Base-by-base conservation (phyloP, 108 stramenopile species). In the Seminavis robusta region DNA sequence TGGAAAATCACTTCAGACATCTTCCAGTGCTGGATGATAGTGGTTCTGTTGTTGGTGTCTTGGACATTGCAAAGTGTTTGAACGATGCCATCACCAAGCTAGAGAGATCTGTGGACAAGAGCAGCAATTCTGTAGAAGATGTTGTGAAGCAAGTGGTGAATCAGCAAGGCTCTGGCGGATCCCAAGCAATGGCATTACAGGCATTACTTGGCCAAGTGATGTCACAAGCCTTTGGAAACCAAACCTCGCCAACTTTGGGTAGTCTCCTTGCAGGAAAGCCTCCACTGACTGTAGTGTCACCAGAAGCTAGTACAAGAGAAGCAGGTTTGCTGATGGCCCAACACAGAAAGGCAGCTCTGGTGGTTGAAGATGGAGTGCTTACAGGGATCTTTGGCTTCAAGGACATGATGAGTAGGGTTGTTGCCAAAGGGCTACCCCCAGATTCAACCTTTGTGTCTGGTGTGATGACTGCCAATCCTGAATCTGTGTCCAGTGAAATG, bases 41-140 rank as follows among this genome's bases (percentile, higher is more conserved):
- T 55, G 94, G 93, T 2, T 71, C 83, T 15, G 87, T 95, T 8
- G 84, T 86, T 31, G 96, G 96, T 3, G 47, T 97, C 47, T 73
- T 97, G 47, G 95, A 94, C 62, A 95, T 97, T 51, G 94, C 94
- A 6, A 95, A 95, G 61, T 95, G 94, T 55, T 50, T 97, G 68
- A 92, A 92, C 63, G 94, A 94, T 66, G 96, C 94, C 1, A 90
- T 97, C 43, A 58, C 69, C n/a, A 79, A 92, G 56, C 73, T 97
- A 10, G 94, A 95, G 62, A 84, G 74, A 45, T 58, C 81, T 13
- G 40, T 81, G 15, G 59, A 73, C 26, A 92, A 77, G 54, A 73
- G 58, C 40, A 68, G 61, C 32, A 71, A 53, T 30, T 75, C 73
- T 4, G 87, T 81, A 25, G 72, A 79, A 19, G 88, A 86, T 32